Evolutionary conservation across 352 stramenopile genomes (phyloP).

Genomic region (Globisporangium heterothallicum): DNA sequence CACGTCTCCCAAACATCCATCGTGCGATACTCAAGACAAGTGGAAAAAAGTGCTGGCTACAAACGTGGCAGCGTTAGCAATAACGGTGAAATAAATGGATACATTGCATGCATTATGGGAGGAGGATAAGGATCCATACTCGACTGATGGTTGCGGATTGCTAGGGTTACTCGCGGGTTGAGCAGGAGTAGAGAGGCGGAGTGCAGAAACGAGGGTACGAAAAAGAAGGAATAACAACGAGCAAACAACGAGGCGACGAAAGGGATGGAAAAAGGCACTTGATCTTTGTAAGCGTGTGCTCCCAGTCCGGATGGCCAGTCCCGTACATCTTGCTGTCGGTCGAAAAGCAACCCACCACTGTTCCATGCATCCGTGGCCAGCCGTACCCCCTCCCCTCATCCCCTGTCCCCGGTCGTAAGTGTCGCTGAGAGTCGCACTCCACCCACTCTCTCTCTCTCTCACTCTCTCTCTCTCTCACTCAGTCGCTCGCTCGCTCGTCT

Average conservation of each 20-base stretch:
- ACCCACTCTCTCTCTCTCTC: conserved; percentile 2
- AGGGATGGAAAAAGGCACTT: no score
- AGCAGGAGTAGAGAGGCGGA: background rate
- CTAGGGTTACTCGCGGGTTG: background rate
- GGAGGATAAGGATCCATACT: no score
- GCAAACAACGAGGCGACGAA: background rate
- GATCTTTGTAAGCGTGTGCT: background rate
- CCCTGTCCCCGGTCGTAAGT: conserved; percentile 11
- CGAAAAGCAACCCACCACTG: background rate
- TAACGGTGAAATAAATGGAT: conserved; percentile 11
- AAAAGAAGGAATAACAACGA: background rate
- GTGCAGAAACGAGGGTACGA: conserved; percentile 3
- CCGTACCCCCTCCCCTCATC: background rate
- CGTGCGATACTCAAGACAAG: background rate
- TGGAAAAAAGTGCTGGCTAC: background rate
- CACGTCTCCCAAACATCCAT: conserved; percentile 8
- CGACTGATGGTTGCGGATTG: background rate
- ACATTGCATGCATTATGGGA: no score
- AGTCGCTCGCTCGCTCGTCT: no score
- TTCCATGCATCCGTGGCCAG: background rate
- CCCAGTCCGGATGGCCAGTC: background rate
- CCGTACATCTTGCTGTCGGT: no score
- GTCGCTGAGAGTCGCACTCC: conserved; percentile 8
- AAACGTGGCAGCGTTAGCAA: conserved; percentile 2
- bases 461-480: conserved; percentile 6